Evolutionary conservation across 2,329 filamentous ascomycete genomes (phyloP).

Genomic region (Blumeria hordei): DNA sequence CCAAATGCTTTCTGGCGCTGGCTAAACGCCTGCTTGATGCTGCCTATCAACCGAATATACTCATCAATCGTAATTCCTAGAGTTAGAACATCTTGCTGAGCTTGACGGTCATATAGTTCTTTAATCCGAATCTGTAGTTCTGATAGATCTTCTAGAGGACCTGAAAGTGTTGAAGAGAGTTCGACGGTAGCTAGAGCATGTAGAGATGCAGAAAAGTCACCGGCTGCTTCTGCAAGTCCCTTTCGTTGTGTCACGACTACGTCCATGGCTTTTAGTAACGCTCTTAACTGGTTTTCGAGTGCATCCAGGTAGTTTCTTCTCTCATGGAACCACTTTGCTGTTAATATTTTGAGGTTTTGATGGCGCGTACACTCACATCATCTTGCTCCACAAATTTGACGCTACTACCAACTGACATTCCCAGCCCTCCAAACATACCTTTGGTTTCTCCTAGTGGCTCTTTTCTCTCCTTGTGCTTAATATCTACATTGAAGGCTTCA

Average conservation of each 20-base stretch:
- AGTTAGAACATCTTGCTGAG: slow-evolving; percentile 87
- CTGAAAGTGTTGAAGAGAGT: slow-evolving; percentile 67
- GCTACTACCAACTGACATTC: slow-evolving; percentile 49
- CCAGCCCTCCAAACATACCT: slow-evolving; percentile 70
- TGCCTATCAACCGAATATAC: slow-evolving; percentile 88
- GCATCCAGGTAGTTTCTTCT: slow-evolving; percentile 86
- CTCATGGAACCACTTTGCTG: slow-evolving; percentile 75
- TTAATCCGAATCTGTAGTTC: slow-evolving; percentile 84
- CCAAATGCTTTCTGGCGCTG: slow-evolving; percentile 93
- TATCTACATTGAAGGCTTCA: slow-evolving; percentile 82
- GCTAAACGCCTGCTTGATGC: slow-evolving; percentile 75
- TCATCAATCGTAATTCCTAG: slow-evolving; percentile 95
- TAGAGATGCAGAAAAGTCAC: slow-evolving; percentile 81
- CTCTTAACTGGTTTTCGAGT: slow-evolving; percentile 73
- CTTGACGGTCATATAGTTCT: slow-evolving; percentile 88
- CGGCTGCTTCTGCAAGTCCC: slow-evolving; percentile 76
- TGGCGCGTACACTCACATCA: slow-evolving; percentile 35
- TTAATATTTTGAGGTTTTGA: slow-evolving; percentile 8
- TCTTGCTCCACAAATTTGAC: slow-evolving; percentile 95
- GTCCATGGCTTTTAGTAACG: slow-evolving; percentile 80
- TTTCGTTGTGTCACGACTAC: slow-evolving; percentile 80
- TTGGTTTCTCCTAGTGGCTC: slow-evolving; percentile 79
- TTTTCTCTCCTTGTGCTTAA: slow-evolving; percentile 91
- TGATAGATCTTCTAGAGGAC: slow-evolving; percentile 72
- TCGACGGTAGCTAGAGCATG: slow-evolving; percentile 83